Percentiles rank a stretch among this genome's conserved stretches.
Evolutionary conservation across 1,284 basidiomycete species (phyloP).

Genomic region (Ustilago trichophora): DNA sequence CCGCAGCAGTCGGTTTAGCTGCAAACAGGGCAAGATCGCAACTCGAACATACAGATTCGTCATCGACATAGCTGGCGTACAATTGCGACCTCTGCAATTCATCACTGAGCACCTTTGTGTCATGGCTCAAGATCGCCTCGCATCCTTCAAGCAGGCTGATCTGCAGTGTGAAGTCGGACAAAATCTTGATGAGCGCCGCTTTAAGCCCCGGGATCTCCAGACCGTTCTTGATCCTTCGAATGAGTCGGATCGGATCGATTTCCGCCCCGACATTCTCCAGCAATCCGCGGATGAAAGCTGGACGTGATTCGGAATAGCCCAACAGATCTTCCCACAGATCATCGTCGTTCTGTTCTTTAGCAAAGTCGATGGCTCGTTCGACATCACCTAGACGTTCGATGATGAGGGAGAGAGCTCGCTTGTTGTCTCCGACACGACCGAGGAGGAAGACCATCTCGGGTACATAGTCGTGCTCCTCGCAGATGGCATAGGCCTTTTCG

Average conservation of each 20-base stretch:
- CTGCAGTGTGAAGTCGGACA: slow-evolving; percentile 90
- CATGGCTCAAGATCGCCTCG: slow-evolving; percentile 53
- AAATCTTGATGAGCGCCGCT: slow-evolving; percentile 91
- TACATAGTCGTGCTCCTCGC: slow-evolving; percentile 84
- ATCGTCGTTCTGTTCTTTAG: slow-evolving; percentile 94
- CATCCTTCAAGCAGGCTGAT: slow-evolving; percentile 61
- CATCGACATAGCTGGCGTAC: slow-evolving; percentile 50
- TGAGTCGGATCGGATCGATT: slow-evolving; percentile 92
- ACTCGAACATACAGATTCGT: slow-evolving; percentile 36
- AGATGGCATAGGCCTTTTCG: slow-evolving; percentile 89
- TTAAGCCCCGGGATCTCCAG: slow-evolving; percentile 95
- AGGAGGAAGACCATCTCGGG: slow-evolving; percentile 97
- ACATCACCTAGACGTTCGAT: slow-evolving; percentile 95
- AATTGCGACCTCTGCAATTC: slow-evolving; percentile 41
- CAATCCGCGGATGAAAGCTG: slow-evolving; percentile 92
- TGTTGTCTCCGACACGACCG: slow-evolving; percentile 96
- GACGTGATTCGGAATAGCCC: slow-evolving; percentile 90
- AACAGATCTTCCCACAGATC: slow-evolving; percentile 98
- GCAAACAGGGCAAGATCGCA: slow-evolving; percentile 45
- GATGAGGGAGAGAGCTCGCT: slow-evolving; percentile 89
- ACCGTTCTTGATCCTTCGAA: slow-evolving; percentile 92
- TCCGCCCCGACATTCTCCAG: slow-evolving; percentile 92
- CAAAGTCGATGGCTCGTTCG: slow-evolving; percentile 93
- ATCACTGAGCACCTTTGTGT: slow-evolving; percentile 40
- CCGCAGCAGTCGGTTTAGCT: too few species aligned